Base-by-base conservation (phyloP, 2,329 filamentous ascomycete genomes). In the Lachnum nothofagi region DNA sequence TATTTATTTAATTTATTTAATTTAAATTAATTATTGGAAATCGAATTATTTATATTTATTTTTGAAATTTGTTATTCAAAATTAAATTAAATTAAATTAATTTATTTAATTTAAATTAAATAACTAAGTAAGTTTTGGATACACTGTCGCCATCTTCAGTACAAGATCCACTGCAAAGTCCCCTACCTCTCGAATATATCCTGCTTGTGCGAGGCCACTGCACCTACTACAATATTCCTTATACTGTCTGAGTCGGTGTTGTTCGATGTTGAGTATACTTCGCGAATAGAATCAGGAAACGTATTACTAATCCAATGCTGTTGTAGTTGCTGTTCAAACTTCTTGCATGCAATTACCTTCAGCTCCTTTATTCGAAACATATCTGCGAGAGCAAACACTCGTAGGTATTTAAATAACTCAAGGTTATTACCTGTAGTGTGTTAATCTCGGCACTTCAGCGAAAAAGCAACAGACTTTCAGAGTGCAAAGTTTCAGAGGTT, bases 251-350 rank as follows among this genome's bases (percentile, higher is more conserved):
- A 38, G 35, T 48, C 24, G 22, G 19, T 19, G 24, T 35, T 23
- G 9, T 14, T 46, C 12, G 46, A 46, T 24, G 12, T 53, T 27
- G 17, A 41, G 43, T 54, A 54, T 37, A 54, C 45, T 31, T 54
- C 49, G 19, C 42, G 45, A 44, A 54, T 54, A 47, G 14, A 48
- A 49, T 53, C 44, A 51, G 31, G 17, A 33, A 52, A 52, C 23
- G 37, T 49, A 46, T 56, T 34, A 41, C 48, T 54, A 16, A 52
- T 56, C 54, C 43, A 56, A 43, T 56, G 44, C 27, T 51, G 17
- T 41, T 51, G 12, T 51, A 54, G 22, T 42, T 56, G 34, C 22
- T 42, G 20, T 24, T 47, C 31, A 25, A 56, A 49, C 23, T 54
- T 49, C 29, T 44, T 47, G 37, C 35, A 51, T 19, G 44, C 42